Base-by-base conservation (phyloP, 495 filamentous ascomycete genomes). In the Penicillium coprophilum region DNA sequence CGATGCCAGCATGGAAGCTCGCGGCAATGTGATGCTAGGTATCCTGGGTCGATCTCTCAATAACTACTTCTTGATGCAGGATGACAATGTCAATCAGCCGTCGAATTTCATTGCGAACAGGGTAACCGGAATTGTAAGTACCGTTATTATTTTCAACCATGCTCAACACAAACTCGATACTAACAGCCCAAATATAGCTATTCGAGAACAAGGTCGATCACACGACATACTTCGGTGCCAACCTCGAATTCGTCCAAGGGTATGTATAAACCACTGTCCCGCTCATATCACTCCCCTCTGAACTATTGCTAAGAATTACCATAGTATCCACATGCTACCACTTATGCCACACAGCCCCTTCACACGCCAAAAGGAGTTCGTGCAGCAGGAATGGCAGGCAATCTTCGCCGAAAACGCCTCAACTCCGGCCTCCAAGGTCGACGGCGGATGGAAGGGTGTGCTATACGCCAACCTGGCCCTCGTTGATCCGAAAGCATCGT, bases 141-240 rank as follows among this genome's bases (percentile, higher is more conserved):
- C 23, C 11, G n/a, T 31, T 30, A 11, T 47, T 28, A 9, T 17
- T 47, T 27, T 11, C 17, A 43, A 19, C 23, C 49, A 6, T 31
- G 15, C 11, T 32, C 9, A 19, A 1, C 6, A 13, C 38, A 10
- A 17, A 7, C 10, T 12, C n/a, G 17, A 56, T n/a, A 36, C 60
- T 71, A 54, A 69, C 46, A 20, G 0, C 5, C 19, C 4, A 19
- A 38, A 10, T n/a, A n/a, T 3, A 83, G 81, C 69, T 97, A 7
- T 98, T 97, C 66, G 94, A 98, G 71, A 97, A 97, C 71, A 98
- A 98, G 71, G 81, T 92, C 43, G 90, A 97, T 68, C 94, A 97
- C 70, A 89, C 87, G 9, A 98, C 94, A 2, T 97, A 94, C 74
- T 98, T 98, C 64, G 92, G 92, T 10, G 65, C 67, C 50, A 87